Base-by-base conservation (phyloP, 345 rosid genomes). In the Camelina sativa region DNA sequence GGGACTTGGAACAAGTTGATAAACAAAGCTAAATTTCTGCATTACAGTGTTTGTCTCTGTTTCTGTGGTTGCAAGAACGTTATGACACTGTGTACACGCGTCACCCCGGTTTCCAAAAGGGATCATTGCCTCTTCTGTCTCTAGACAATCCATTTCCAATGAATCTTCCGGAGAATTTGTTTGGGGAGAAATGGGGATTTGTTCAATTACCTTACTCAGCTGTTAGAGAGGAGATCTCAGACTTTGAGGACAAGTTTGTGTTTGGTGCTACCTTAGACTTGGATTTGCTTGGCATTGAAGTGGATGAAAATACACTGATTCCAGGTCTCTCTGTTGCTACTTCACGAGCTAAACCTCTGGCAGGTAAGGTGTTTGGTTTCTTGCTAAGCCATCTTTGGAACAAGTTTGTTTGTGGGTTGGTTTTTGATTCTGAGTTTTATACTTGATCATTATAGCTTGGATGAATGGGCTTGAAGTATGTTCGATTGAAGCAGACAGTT, bases 321-420 rank as follows among this genome's bases (percentile, higher is more conserved):
- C 97, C 99, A 4, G 97, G 99, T 71, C 88, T 94, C 58, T 85
- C 99, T 22, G 99, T 94, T 71, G 91, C 97, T 71, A 80, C 97
- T 70, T 87, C 96, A 25, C 89, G 97, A 30, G 98, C 97, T 40
- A 81, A 88, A 80, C 95, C 96, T 41, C 79, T 94, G 37, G 97
- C 97, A 81, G 98, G 98, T 91, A 16, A 62, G 58, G 55, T 55
- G 54, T 57, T 67, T 43, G 66, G 78, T 46, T 43, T 80, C 55
- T 60, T 58, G 40, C 66, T 47, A 1, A 56, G 5, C 69, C 44
- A 65, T 74, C 66, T 55, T 22, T 53, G 48, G 23, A 38, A 22
- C 70, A 53, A 61, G 38, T 32, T 54, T 20, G 40, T 51, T 40
- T 72, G 32, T 41, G 20, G 20, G 41, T 8, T 59, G 44, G 65